Evolutionary conservation across 116 monocot genomes (phyloP), one percentile per base, ranked within the genome.

Genomic region (Zostera marina): DNA sequence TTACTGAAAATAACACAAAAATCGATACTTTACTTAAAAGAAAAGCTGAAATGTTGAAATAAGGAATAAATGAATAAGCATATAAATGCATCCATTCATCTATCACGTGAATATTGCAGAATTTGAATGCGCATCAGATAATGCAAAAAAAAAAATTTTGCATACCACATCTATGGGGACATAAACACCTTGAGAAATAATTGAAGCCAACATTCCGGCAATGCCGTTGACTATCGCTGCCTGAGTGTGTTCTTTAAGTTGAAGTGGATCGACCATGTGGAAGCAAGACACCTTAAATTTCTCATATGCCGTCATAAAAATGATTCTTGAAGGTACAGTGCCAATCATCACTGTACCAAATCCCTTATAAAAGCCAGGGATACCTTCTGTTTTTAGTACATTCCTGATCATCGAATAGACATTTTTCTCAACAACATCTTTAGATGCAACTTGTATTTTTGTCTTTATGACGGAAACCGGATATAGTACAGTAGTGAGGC

Each of bases 81-180:
- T 32, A 32, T 32, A 32, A 0, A 32, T 32, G 32, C 32, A 3
- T 32, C 32, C 32, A 32, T 32, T 32, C 32, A 2, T 3, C 5
- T 32, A 5, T 32, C 32, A 5, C 5, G 32, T 32, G 32, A 32
- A 5, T 32, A 32, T 1, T 32, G 32, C 32, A 32, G 32, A 32
- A 13, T 20, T 0, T 51, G 20, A 51, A 19, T 21, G 19, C 13
- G 21, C 54, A 12, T 13, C 25, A 6, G 12, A 19, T 54, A 9
- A 21, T 19, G 19, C n/a, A 23, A 32, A 54, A 54, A 54, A 54
- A 21, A 11, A 24, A 54, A 26, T 13, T 19, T 63, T 52, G 32
- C 67, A 58, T 85, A 96, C 98, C 98, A 98, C 98, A 71, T 98
- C 98, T 48, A 98, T 79, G 39, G 98, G 98, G 56, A 98, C 83